These are phyloP conservation scores for Fraxinus baroniana DNA, from an alignment of 305 asterid genomes.

Conservation along the genomic window DNA sequence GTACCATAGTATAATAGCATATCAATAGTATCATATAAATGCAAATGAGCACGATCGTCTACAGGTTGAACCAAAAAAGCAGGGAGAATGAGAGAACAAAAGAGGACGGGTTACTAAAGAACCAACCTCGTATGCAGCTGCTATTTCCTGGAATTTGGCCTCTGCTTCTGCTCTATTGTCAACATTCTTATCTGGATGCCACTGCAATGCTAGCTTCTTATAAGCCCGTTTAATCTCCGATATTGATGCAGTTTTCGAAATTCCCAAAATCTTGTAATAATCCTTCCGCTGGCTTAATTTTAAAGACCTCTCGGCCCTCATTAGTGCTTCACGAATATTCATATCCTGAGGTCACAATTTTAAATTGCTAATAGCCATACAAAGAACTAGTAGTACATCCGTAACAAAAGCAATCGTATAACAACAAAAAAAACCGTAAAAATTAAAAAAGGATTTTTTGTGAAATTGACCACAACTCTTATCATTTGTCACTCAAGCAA, in stretches of 20 bases:
- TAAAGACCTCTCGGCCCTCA: constrained; percentile 75
- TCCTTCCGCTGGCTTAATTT: constrained; percentile 88
- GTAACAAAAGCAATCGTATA: not conserved
- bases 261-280: constrained; percentile 90
- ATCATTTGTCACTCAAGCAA: not conserved
- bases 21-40: not conserved
- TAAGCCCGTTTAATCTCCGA: constrained; percentile 92
- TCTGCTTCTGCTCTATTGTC: constrained; percentile 95
- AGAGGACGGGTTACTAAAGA: not conserved
- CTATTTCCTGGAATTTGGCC: constrained; percentile 85
- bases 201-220: constrained; percentile 93
- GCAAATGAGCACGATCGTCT: not conserved
- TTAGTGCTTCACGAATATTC: constrained; percentile 62
- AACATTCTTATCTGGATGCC: constrained; percentile 70
- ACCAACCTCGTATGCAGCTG: constrained; percentile 96
- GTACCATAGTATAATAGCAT: not conserved
- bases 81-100: not conserved
- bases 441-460: not conserved
- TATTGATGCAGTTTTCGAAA: constrained; percentile 66
- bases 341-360: constrained; percentile 50
- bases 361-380: constrained; percentile 1
- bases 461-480: not conserved
- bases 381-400: not conserved
- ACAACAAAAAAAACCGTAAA: not conserved
- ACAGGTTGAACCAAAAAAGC: not conserved